These are phyloP conservation scores for Aspergillus ochraceoroseus DNA, from an alignment of 2,329 filamentous ascomycete species.

Conservation along the genomic window DNA sequence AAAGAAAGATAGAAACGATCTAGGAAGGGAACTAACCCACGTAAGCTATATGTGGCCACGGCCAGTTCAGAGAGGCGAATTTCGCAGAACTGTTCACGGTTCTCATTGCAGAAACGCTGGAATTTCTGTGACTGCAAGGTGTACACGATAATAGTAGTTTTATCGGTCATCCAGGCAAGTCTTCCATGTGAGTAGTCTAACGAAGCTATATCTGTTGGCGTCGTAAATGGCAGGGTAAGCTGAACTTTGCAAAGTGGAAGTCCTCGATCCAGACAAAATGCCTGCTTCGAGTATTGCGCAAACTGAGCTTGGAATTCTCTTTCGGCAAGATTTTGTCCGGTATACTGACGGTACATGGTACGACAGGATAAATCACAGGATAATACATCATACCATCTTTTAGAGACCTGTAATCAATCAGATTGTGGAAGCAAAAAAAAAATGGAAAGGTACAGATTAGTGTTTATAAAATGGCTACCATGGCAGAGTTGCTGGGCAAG, in stretches of 20 bases:
- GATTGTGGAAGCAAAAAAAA: too few species aligned
- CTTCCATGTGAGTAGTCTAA: slow-evolving; percentile 22
- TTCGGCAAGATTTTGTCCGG: slow-evolving; percentile 4
- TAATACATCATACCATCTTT: slow-evolving; percentile 30
- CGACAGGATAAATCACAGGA: slow-evolving; percentile 24
- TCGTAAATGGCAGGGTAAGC: background rate
- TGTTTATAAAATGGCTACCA: background rate
- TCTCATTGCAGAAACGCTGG: slow-evolving; percentile 21
- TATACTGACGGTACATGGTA: slow-evolving; percentile 18
- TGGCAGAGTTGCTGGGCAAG: too few species aligned
- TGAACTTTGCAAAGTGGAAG: slow-evolving; percentile 15
- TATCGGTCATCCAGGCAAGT: slow-evolving; percentile 20
- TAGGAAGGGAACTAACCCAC: slow-evolving; percentile 26
- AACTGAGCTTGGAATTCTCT: slow-evolving; percentile 10
- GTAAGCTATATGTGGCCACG: slow-evolving; percentile 20
- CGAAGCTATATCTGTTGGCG: slow-evolving; percentile 2
- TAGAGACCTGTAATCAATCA: slow-evolving; percentile 39
- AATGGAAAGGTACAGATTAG: too few species aligned
- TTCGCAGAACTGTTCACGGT: slow-evolving; percentile 19
- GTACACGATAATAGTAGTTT: slow-evolving; percentile 15
- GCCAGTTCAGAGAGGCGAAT: slow-evolving; percentile 22
- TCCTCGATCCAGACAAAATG: slow-evolving; percentile 24
- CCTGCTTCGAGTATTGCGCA: slow-evolving; percentile 22
- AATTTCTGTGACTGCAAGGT: slow-evolving; percentile 11
- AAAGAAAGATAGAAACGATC: background rate